Conservation (phyloP, 139 green algal genomes). For the Mesotaenium endlicherianum region DNA sequence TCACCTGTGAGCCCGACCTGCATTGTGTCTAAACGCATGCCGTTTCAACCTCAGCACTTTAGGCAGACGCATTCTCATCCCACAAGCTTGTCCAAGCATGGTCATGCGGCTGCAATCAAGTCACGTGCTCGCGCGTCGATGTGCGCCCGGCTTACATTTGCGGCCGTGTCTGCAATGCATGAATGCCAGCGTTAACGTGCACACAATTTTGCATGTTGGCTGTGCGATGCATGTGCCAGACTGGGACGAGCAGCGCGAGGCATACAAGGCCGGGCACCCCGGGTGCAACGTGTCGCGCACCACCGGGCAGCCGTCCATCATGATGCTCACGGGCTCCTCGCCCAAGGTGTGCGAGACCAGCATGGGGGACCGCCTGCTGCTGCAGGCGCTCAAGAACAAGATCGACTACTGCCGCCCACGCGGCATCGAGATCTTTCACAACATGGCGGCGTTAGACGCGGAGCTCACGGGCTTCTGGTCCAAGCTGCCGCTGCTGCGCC, state of each 20-base stretch:
- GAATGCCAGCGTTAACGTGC: too few species aligned
- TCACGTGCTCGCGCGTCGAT: too few species aligned
- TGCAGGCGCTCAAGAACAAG: slow-evolving; percentile 29
- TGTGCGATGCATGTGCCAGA: too few species aligned
- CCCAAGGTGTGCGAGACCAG: not conserved
- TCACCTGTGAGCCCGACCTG: too few species aligned
- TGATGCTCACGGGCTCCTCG: slow-evolving; percentile 10
- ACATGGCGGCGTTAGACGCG: slow-evolving; percentile 5
- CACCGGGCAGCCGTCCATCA: not conserved
- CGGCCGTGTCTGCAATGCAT: too few species aligned
- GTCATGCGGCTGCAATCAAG: too few species aligned
- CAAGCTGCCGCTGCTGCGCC: slow-evolving; percentile 31
- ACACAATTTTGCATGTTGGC: too few species aligned
- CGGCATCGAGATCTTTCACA: slow-evolving; percentile 17
- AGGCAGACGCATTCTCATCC: too few species aligned
- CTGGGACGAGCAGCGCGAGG: slow-evolving; percentile 8
- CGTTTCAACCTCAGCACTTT: too few species aligned
- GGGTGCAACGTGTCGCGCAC: slow-evolving; percentile 15
- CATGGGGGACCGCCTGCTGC: not conserved
- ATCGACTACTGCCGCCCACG: slow-evolving; percentile 26
- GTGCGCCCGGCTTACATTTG: too few species aligned
- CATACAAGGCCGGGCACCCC: slow-evolving; percentile 7
- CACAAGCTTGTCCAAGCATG: too few species aligned
- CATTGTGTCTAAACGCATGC: too few species aligned
- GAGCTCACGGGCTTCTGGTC: slow-evolving; percentile 16